A percentile compares a stretch with the other conserved stretches of the same genome.
These are phyloP conservation scores for Ceratocystis papillata DNA, from an alignment of 2,329 filamentous ascomycete species.

Conservation along the genomic window DNA sequence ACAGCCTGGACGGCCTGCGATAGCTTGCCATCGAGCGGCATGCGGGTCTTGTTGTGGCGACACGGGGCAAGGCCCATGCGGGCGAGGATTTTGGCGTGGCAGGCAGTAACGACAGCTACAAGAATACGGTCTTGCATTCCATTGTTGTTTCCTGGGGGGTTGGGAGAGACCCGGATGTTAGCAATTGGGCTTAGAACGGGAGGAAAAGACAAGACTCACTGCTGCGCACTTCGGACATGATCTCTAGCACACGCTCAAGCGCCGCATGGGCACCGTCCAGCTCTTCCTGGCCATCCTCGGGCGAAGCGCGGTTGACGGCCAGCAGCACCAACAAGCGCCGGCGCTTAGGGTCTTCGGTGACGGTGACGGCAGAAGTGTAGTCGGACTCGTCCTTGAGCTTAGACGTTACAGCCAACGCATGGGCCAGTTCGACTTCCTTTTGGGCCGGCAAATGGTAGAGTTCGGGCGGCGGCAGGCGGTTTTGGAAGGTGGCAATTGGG, in stretches of 20 bases:
- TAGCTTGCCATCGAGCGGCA: constrained; percentile 22
- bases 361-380: constrained; percentile 22
- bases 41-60: constrained; percentile 24
- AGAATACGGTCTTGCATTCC: constrained; percentile 22
- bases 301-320: constrained; percentile 21
- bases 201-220: constrained; percentile 17
- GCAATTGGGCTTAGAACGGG: not conserved
- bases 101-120: constrained; percentile 19
- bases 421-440: constrained; percentile 23
- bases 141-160: constrained; percentile 16
- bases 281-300: constrained; percentile 20
- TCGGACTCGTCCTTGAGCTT: constrained; percentile 24
- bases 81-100: constrained; percentile 23
- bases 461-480: constrained; percentile 8
- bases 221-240: constrained; percentile 21
- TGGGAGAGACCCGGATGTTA: not conserved
- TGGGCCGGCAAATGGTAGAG: constrained; percentile 19
- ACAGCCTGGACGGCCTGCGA: constrained; percentile 21
- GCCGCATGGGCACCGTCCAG: constrained; percentile 15
- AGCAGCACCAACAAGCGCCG: constrained; percentile 19
- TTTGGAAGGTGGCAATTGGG: constrained; percentile 15
- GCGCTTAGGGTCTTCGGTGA: constrained; percentile 19
- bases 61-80: constrained; percentile 23
- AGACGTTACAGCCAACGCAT: constrained; percentile 20
- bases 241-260: constrained; percentile 18